Evolutionary conservation across 345 rosid genomes (phyloP).

Genomic region (Raphanus raphanistrum): DNA sequence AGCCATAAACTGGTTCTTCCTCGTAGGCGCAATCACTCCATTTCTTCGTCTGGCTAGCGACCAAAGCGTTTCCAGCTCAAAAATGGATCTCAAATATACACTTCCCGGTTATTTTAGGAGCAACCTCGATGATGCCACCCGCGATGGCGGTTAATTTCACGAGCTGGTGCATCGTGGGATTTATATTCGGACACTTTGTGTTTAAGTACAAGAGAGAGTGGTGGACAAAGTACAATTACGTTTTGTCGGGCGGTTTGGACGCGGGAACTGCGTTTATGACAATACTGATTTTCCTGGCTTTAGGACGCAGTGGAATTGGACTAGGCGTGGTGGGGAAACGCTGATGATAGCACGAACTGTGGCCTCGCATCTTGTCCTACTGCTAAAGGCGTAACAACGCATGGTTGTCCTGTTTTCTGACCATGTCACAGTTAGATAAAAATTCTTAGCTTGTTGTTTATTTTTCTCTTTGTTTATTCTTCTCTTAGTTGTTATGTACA

Average conservation of each 20-base stretch:
- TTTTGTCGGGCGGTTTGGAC: constrained; percentile 71
- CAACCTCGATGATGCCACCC: constrained; percentile 74
- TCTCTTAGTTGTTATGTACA: background rate
- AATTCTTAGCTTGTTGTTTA: background rate
- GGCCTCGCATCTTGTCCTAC: constrained; percentile 72
- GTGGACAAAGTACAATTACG: constrained; percentile 74
- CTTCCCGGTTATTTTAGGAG: constrained; percentile 69
- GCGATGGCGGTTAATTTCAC: constrained; percentile 72
- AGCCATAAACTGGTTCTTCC: constrained; percentile 69
- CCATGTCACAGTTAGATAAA: background rate
- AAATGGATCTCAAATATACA: constrained; percentile 62
- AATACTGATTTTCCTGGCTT: constrained; percentile 49
- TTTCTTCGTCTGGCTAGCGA: constrained; percentile 61
- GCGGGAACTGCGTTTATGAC: constrained; percentile 81
- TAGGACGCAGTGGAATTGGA: constrained; percentile 44
- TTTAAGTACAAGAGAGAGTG: constrained; percentile 48
- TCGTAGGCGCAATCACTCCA: constrained; percentile 65
- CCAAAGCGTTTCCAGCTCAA: constrained; percentile 56
- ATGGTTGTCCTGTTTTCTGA: constrained; percentile 61
- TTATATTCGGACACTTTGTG: constrained; percentile 56
- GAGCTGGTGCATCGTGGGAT: constrained; percentile 62
- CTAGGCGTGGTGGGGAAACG: constrained; percentile 80
- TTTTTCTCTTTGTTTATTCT: background rate
- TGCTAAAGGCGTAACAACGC: constrained; percentile 49
- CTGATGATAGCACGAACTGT: constrained; percentile 54